Evolutionary conservation across 345 rosid species (phyloP).

Genomic region (Syzygium jambos): DNA sequence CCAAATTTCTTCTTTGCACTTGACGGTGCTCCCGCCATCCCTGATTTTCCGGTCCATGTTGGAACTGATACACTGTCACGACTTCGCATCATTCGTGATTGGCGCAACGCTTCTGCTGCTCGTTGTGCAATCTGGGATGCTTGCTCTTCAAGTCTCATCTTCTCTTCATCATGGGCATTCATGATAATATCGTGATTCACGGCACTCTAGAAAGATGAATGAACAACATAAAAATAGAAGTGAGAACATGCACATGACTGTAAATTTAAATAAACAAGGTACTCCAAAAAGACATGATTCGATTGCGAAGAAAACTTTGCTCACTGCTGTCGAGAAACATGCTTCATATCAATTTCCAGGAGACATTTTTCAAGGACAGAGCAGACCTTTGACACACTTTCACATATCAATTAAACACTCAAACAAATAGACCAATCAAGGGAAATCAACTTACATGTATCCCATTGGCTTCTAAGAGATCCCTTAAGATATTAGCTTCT

Average conservation of each 20-base stretch:
- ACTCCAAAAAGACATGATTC: background rate
- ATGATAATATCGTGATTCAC: slow-evolving; percentile 82
- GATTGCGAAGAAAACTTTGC: background rate
- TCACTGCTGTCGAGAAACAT: background rate
- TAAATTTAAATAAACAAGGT: background rate
- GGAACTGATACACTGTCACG: slow-evolving; percentile 77
- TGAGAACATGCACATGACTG: background rate
- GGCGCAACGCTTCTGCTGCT: slow-evolving; percentile 92
- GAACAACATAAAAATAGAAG: background rate
- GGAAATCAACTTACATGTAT: slow-evolving; percentile 58
- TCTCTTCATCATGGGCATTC: slow-evolving; percentile 68
- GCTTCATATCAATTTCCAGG: background rate
- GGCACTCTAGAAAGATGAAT: slow-evolving; percentile 52
- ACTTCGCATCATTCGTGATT: slow-evolving; percentile 78
- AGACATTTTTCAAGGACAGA: background rate
- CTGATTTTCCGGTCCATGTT: slow-evolving; percentile 95
- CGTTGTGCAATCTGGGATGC: slow-evolving; percentile 85
- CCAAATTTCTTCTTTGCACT: slow-evolving; percentile 68
- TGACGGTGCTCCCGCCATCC: slow-evolving; percentile 86
- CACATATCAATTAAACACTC: background rate
- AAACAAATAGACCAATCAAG: background rate
- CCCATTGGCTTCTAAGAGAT: slow-evolving; percentile 78
- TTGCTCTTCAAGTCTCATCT: slow-evolving; percentile 79
- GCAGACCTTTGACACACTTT: background rate
- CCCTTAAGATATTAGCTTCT: slow-evolving; percentile 74